Evolutionary conservation across 257 asterid species (phyloP).

Genomic region (Nicotiana sylvestris): DNA sequence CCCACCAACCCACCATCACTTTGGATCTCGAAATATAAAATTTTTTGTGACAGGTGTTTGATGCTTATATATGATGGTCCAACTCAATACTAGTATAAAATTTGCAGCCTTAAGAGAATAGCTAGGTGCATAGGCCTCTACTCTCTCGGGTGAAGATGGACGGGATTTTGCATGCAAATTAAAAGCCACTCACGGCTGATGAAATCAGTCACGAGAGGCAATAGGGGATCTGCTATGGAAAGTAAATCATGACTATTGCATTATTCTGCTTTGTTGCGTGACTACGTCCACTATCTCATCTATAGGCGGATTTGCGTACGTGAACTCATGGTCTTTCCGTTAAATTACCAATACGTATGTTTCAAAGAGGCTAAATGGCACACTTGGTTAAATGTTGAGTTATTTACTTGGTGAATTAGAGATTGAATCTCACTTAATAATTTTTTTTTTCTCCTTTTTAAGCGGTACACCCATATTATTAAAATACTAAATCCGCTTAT

Average conservation of each 20-base stretch:
- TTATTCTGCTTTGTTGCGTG: slow-evolving; percentile 1
- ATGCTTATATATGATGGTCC: background rate
- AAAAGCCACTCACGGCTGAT: background rate
- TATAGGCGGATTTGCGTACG: no score
- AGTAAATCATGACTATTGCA: slow-evolving; percentile 3
- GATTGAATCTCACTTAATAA: no score
- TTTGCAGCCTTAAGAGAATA: background rate
- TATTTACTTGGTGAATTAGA: no score
- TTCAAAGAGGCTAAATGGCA: no score
- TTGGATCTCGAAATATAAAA: background rate
- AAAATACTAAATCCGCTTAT: no score
- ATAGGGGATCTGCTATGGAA: background rate
- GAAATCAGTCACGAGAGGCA: background rate
- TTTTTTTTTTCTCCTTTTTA: no score
- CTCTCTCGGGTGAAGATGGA: background rate
- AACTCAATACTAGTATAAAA: background rate
- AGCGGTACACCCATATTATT: no score
- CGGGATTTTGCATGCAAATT: background rate
- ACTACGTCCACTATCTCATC: background rate
- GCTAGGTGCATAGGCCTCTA: no score
- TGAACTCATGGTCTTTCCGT: no score
- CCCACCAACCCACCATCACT: background rate
- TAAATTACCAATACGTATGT: no score
- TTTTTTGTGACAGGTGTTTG: background rate
- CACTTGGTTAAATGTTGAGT: no score